phyloP scores from a whole-genome alignment of 768 basidiomycete species.

The Mycena vulgaris region DNA sequence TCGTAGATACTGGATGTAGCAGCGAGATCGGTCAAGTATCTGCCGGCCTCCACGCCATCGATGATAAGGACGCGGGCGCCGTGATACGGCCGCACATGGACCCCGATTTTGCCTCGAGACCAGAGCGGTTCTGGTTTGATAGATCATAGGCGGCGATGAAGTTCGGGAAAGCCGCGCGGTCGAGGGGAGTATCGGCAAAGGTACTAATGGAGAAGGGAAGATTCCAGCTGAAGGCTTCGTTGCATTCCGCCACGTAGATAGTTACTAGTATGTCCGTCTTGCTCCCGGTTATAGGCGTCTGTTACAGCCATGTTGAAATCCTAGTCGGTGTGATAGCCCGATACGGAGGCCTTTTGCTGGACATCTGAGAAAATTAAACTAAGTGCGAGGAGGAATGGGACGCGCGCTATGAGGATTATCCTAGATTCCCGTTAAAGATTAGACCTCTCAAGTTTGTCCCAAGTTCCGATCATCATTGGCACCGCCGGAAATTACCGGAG shows the following conservation, averaged over 20 bases:
- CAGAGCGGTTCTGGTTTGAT: slow-evolving; percentile 30
- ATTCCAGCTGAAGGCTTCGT: slow-evolving; percentile 36
- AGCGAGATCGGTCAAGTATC: slow-evolving; percentile 29
- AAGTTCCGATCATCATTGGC: too few species aligned
- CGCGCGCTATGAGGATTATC: too few species aligned
- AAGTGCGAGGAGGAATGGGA: not conserved
- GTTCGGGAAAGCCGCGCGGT: slow-evolving; percentile 21
- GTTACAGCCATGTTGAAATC: slow-evolving; percentile 39
- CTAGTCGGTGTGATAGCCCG: slow-evolving; percentile 31
- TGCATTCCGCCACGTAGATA: slow-evolving; percentile 32
- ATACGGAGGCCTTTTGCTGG: slow-evolving; percentile 6
- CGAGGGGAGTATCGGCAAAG: slow-evolving; percentile 31
- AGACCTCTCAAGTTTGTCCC: too few species aligned
- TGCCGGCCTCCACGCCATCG: slow-evolving; percentile 29
- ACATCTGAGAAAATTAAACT: slow-evolving; percentile 7
- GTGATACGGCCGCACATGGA: slow-evolving; percentile 32
- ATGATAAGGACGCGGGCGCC: slow-evolving; percentile 29
- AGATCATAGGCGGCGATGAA: slow-evolving; percentile 37
- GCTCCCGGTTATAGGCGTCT: slow-evolving; percentile 37
- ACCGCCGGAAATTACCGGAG: too few species aligned
- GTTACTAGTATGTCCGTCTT: slow-evolving; percentile 40
- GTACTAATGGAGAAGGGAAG: slow-evolving; percentile 39
- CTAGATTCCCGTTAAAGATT: too few species aligned
- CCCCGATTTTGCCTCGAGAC: slow-evolving; percentile 34
- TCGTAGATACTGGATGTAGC: slow-evolving; percentile 29